Base-by-base conservation (phyloP, 2,329 filamentous ascomycete genomes). In the Sporothrix humicola region DNA sequence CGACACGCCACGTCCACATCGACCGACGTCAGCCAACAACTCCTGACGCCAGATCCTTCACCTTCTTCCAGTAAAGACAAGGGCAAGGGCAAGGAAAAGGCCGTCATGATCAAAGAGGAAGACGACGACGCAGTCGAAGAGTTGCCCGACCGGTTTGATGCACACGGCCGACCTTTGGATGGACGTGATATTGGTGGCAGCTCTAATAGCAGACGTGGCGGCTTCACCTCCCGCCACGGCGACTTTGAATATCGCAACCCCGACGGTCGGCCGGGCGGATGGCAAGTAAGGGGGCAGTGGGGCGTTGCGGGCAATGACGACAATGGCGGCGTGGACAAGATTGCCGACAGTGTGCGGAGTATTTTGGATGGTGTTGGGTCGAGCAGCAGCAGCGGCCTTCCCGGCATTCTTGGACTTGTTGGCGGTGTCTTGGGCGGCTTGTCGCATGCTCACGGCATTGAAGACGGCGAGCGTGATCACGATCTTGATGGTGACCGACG, bases 91-190 rank as follows among this genome's bases (percentile, higher is more conserved):
- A 48, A 48, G 46, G 46, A 13, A 13, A 37, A 37, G 31, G 37
- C 37, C 52, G 6, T 17, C 26, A 52, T 26, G 10, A 37, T 26
- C 8, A 42, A 37, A 6, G 13, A 10, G 56, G 72, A 72, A 12
- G 70, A 66, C 23, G 68, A 83, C 0, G 78, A 84, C 7, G 81
- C 82, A 0, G 77, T 87, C 0, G 85, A 87, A 75, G 75, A 81
- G 2, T 77, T 87, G 0, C 86, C 86, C 0, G 83, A 84, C 70
- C 82, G 86, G 0, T 87, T 87, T 69, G 85, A 87, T 74, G 72
- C 77, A 0, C 76, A 83, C 1, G 86, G 86, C 1, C 81, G 79
- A 13, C 84, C 82, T 0, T 76, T 87, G 0, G 80, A 46, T 37
- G 58, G 61, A 2, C 61, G 9, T 13, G 48, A 44, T 8, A 44